These are phyloP conservation scores for Capsicum rhomboideum DNA, from an alignment of 257 asterid species.

Conservation along the genomic window DNA sequence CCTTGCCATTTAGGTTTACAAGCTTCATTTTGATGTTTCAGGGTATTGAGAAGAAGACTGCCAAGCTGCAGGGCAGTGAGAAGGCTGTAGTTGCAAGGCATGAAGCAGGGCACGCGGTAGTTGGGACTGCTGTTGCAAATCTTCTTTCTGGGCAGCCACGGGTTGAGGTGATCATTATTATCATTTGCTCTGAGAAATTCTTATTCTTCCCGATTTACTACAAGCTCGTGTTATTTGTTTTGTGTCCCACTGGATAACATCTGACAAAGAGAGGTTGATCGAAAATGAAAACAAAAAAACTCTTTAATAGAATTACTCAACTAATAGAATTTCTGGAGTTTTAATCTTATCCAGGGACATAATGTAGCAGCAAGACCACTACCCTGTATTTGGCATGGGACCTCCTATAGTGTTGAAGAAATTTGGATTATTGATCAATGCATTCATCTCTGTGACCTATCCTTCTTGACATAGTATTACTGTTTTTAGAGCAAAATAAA, in stretches of 20 bases:
- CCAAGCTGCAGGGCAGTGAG: slow-evolving; percentile 89
- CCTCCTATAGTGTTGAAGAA: not conserved
- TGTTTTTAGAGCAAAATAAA: not conserved
- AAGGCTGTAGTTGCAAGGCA: slow-evolving; percentile 98
- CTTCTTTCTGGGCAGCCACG: slow-evolving; percentile 95
- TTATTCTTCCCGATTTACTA: not conserved
- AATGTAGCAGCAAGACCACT: not conserved
- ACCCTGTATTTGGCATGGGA: not conserved
- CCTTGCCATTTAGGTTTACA: not conserved
- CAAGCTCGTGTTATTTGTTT: not conserved
- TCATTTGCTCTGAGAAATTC: not conserved
- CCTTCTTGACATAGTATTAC: not conserved
- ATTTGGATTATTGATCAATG: not conserved
- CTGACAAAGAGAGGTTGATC: not conserved
- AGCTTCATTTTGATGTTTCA: slow-evolving; percentile 20
- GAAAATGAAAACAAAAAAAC: not conserved
- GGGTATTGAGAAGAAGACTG: slow-evolving; percentile 98
- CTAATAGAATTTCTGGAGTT: not conserved
- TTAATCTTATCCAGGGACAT: not conserved
- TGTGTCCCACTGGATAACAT: not conserved
- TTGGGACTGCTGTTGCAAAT: slow-evolving; percentile 97
- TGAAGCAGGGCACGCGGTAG: slow-evolving; percentile 99
- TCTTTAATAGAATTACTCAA: not conserved
- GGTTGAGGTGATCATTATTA: slow-evolving; percentile 60
- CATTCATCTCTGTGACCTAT: not conserved